Percentiles rank a stretch among this genome's conserved stretches.
Evolutionary conservation across 257 asterid genomes (phyloP).

Genomic region (Nicotiana tomentosiformis): DNA sequence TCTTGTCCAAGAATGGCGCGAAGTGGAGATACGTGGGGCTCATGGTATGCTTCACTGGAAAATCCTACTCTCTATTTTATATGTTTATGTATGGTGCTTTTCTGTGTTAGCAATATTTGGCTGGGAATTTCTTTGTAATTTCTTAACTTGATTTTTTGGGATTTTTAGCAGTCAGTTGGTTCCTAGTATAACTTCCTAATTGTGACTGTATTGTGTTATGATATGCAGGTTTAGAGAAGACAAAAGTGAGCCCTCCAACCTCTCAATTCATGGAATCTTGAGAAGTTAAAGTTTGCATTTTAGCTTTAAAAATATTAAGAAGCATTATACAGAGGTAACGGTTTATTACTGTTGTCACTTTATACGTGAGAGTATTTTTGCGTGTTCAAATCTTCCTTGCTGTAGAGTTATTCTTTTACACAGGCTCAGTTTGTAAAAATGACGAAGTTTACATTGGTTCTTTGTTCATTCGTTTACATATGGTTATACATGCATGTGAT

Average conservation of each 20-base stretch:
- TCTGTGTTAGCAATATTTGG: neutral
- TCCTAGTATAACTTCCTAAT: neutral
- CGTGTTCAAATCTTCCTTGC: neutral
- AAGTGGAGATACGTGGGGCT: conserved; percentile 59
- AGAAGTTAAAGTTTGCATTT: neutral
- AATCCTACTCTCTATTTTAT: neutral
- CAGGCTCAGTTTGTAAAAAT: conserved; percentile 1
- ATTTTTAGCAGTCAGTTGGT: neutral
- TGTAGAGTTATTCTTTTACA: neutral
- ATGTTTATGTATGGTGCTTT: neutral
- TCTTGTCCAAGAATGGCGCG: conserved; percentile 87
- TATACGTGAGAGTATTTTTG: neutral
- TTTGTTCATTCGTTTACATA: neutral
- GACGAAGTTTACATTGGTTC: neutral
- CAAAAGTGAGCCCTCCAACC: conserved; percentile 53
- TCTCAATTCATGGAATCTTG: conserved; percentile 74
- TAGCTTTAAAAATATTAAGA: neutral
- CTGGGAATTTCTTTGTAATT: conserved; percentile 2
- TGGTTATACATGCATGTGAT: neutral
- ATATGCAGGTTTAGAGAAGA: conserved; percentile 49
- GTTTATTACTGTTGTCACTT: neutral
- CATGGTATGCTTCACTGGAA: conserved; percentile 39
- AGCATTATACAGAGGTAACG: neutral
- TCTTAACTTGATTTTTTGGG: neutral
- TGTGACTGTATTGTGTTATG: neutral